Evolutionary conservation across 805 yeast species (phyloP).

Genomic region (Komagataella kurtzmanii): DNA sequence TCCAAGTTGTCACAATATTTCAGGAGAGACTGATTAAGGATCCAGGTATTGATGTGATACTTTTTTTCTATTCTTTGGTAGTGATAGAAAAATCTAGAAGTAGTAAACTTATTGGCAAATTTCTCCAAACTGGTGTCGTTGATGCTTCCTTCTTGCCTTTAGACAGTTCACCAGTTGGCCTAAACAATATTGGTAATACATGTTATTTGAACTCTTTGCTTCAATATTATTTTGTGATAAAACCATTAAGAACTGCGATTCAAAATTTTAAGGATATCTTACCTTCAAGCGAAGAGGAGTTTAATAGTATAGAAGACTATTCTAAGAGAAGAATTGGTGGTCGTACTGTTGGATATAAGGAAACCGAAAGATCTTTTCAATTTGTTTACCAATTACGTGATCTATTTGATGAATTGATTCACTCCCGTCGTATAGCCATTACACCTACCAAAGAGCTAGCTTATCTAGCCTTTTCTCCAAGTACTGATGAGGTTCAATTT

Average conservation of each 20-base stretch:
- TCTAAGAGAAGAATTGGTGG: conserved; percentile 72
- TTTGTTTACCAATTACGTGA: conserved; percentile 63
- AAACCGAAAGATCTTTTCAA: conserved; percentile 70
- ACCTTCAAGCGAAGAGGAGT: conserved; percentile 9
- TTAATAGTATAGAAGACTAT: conserved; percentile 18
- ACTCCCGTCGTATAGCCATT: conserved; percentile 47
- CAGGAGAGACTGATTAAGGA: conserved; percentile 27
- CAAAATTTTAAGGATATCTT: conserved; percentile 34
- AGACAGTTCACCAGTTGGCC: conserved; percentile 77
- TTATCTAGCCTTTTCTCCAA: conserved; percentile 72
- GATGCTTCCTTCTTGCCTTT: conserved; percentile 48
- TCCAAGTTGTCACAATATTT: conserved; percentile 36
- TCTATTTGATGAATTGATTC: conserved; percentile 58
- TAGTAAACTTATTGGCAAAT: conserved; percentile 42
- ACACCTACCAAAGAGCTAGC: conserved; percentile 79
- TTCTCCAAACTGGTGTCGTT: conserved; percentile 45
- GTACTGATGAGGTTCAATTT: conserved; percentile 52
- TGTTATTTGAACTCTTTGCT: conserved; percentile 85
- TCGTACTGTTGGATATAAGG: conserved; percentile 62
- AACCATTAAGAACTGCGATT: conserved; percentile 62
- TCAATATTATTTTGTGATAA: conserved; percentile 80
- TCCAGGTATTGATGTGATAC: conserved; percentile 33
- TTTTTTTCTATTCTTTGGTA: conserved; percentile 43
- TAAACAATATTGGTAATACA: conserved; percentile 91
- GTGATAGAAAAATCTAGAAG: conserved; percentile 39